These are phyloP conservation scores for Aspergillus saccharolyticus DNA, from an alignment of 495 filamentous ascomycete species.

Conservation along the genomic window DNA sequence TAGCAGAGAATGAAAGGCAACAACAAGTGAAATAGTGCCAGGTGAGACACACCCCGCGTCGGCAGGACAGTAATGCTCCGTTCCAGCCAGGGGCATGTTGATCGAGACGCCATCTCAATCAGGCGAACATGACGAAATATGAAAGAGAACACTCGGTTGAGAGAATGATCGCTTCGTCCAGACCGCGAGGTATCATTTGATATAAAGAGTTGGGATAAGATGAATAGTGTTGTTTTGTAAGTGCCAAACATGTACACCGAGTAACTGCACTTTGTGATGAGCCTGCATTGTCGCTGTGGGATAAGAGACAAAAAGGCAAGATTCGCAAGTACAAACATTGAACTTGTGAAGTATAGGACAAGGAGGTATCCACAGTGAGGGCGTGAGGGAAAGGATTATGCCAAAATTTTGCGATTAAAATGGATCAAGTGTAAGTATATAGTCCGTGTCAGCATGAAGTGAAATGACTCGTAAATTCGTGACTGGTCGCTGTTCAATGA, in stretches of 20 bases:
- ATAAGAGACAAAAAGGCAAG: not conserved
- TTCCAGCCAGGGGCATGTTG: not conserved
- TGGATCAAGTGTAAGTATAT: not conserved
- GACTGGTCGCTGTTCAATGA: slow-evolving; percentile 3
- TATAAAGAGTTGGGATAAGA: not conserved
- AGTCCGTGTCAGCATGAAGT: slow-evolving; percentile 15
- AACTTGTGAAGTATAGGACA: no score
- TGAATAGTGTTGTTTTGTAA: not conserved
- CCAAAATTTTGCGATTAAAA: not conserved
- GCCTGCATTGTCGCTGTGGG: not conserved
- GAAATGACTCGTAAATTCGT: slow-evolving; percentile 16
- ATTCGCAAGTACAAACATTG: no score
- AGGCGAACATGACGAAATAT: slow-evolving; percentile 11
- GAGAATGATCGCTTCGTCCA: not conserved
- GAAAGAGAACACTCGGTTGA: not conserved
- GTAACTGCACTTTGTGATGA: not conserved
- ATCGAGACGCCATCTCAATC: slow-evolving; percentile 7
- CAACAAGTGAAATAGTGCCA: not conserved
- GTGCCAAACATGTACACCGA: not conserved
- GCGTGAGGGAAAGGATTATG: slow-evolving; percentile 2
- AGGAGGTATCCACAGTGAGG: slow-evolving; percentile 17
- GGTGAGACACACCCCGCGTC: not conserved
- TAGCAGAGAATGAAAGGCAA: not conserved
- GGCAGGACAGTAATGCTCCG: not conserved
- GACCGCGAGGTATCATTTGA: not conserved